Conservation (phyloP, 1,284 basidiomycete genomes). For the Polyporus tsugae region DNA sequence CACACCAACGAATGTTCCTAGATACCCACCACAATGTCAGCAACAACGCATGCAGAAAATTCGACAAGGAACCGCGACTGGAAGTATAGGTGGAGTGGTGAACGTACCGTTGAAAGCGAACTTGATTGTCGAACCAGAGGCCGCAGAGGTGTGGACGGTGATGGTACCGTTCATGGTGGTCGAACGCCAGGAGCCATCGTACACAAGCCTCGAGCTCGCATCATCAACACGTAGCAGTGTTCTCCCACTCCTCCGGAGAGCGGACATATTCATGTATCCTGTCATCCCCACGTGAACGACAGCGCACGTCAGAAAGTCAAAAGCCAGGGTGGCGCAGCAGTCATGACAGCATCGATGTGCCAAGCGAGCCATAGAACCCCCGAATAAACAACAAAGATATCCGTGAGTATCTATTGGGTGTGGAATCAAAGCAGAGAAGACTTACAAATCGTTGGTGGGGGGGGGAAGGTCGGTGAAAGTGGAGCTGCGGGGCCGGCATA, state of each 20-base stretch:
- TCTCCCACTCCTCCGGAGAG: not conserved
- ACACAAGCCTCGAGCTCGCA: constrained; percentile 21
- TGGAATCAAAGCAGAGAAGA: not conserved
- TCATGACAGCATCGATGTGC: not conserved
- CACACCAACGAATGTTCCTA: constrained; percentile 30
- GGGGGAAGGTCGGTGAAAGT: not conserved
- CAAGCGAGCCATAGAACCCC: constrained; percentile 11
- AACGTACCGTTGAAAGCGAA: constrained; percentile 30
- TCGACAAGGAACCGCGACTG: not conserved
- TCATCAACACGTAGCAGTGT: constrained; percentile 26
- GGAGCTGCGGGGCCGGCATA: not conserved
- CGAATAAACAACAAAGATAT: too few relatives aligned
- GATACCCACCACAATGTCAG: not conserved
- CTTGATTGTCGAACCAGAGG: constrained; percentile 22
- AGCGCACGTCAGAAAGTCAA: not conserved
- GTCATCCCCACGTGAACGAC: not conserved
- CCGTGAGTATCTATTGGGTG: not conserved
- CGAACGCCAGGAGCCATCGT: constrained; percentile 21
- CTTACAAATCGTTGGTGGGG: not conserved
- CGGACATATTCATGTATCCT: not conserved
- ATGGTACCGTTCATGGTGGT: not conserved
- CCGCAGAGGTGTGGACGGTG: constrained; percentile 21
- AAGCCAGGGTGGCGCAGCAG: not conserved
- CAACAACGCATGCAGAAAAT: not conserved
- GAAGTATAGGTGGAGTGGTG: not conserved